These are phyloP conservation scores for Alisma plantagoaquatica DNA, from an alignment of 106 monocot genomes.

Conservation along the genomic window DNA sequence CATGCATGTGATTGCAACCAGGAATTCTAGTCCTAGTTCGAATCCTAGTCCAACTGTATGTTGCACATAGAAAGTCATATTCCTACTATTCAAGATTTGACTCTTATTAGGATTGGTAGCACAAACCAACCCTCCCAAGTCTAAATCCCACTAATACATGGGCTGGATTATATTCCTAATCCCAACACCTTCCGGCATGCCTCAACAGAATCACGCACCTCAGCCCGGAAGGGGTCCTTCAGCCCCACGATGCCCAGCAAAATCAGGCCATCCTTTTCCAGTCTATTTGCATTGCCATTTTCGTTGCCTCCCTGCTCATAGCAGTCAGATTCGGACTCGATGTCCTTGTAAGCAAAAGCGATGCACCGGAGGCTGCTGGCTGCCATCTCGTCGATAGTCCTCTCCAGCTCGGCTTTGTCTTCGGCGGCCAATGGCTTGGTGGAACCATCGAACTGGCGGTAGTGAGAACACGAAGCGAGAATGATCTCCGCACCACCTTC, in stretches of 20 bases:
- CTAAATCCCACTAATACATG: too few relatives aligned
- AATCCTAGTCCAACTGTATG: too few relatives aligned
- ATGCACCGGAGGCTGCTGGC: conserved; percentile 10
- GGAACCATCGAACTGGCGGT: background rate
- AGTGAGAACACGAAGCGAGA: conserved; percentile 4
- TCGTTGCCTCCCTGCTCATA: too few relatives aligned
- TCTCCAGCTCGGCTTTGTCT: background rate
- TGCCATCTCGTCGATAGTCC: conserved; percentile 10
- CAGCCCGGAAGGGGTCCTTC: conserved; percentile 81
- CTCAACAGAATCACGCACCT: conserved; percentile 47
- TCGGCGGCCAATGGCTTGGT: background rate
- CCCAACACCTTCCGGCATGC: conserved; percentile 33
- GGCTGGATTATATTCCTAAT: too few relatives aligned
- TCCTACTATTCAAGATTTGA: too few relatives aligned
- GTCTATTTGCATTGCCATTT: background rate
- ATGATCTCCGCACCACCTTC: conserved; percentile 15
- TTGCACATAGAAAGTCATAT: too few relatives aligned
- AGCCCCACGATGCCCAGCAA: conserved; percentile 14
- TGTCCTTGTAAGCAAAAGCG: conserved; percentile 5
- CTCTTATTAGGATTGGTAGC: too few relatives aligned
- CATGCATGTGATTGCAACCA: too few relatives aligned
- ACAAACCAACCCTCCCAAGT: too few relatives aligned
- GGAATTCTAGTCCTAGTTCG: too few relatives aligned
- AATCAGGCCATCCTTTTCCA: conserved; percentile 3
- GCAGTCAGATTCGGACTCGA: background rate